Base-by-base conservation (phyloP, 768 basidiomycete species). In the Trichaptum fuscoviolaceum region DNA sequence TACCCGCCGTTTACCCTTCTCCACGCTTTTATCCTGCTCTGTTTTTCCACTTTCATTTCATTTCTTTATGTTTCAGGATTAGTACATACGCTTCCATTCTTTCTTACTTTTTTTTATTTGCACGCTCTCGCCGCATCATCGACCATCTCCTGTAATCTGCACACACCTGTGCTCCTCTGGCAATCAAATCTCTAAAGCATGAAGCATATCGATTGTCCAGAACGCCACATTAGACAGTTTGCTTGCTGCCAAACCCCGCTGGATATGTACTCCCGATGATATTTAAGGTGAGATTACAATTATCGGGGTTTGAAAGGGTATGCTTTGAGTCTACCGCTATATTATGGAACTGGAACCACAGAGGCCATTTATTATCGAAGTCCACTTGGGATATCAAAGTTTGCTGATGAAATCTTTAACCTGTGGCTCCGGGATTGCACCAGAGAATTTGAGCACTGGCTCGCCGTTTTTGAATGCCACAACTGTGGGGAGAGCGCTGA, bases 401-500 rank as follows among this genome's bases (percentile, higher is more conserved):
- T 70, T 72, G 67, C 80, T 76, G 61, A 89, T 70, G 69, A 87
- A 86, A 61, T 78, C 70, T 65, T 75, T 75, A 23, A 89, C 75
- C 0, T 75, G 78, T 30, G 69, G 67, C 69, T 84, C 82, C 24
- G 79, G 77, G 35, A 84, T 73, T 3, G 87, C 86, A 60, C 89
- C 91, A 1, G 86, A 78, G 71, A 94, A 93, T 61, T 86, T 79
- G 59, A 76, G 76, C n/a, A 88, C 78, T 0, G 76, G 78, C 69
- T 84, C 71, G 20, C 90, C 91, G 62, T 87, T 82, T 66, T 80
- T 83, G 78, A 93, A 93, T 3, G 90, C 92, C 66, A 91, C 78
- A 34, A 94, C 90, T 0, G 92, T 93, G 2, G 92, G 92, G n/a
- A 94, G 76, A 18, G 89, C 82, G n/a, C 80, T 77, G 67, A 93